Base-by-base conservation (phyloP, 2,329 filamentous ascomycete genomes). In the Penicillium glabrum region DNA sequence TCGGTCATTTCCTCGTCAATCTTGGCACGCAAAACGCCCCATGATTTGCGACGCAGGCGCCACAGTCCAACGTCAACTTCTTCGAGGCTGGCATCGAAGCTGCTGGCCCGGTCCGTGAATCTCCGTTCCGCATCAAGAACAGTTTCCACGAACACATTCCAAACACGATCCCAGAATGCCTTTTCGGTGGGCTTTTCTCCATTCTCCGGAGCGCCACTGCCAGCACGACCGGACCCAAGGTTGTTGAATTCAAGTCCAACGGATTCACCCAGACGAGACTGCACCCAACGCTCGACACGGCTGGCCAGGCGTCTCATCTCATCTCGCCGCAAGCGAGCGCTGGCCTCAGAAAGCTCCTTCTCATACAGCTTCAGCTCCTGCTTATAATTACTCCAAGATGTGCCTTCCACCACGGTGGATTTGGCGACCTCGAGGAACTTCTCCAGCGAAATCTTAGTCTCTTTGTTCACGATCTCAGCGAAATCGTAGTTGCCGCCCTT, bases 1-100 rank as follows among this genome's bases (percentile, higher is more conserved):
- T 98, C 95, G 87, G 96, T 96, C 71, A 97, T 91, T 76, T 99
- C 95, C 71, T 99, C 95, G 35, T 98, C 93, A 60, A 99, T 89
- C 80, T 91, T 95, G 58, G 91, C 88, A 46, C 91, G 86, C 59
- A 99, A 81, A 14, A 93, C 93, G 41, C 88, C 88, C 95, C 95
- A 99, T 60, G 91, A 95, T 82, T 98, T 98, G 62, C 93, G 87
- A 57, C 93, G 87, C 62, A 99, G 79, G 55, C 93, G 86, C 93
- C 95, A 99, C 21, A 96, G 82, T 19, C 95, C 95, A 53, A 97
- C 86, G 59, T 96, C 89, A 21, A 96, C 91, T 77, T 99, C 95
- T 41, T 93, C 91, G 54, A 89, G 82, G 67, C 88, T 96, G 46
- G 95, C 95, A 73, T 98, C 91, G 65, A 98, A 96, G 79, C 91